A percentile compares a stretch with the other conserved stretches of the same genome.
Evolutionary conservation across 768 basidiomycete genomes (phyloP).

Genomic region (Suillus occidentalis): DNA sequence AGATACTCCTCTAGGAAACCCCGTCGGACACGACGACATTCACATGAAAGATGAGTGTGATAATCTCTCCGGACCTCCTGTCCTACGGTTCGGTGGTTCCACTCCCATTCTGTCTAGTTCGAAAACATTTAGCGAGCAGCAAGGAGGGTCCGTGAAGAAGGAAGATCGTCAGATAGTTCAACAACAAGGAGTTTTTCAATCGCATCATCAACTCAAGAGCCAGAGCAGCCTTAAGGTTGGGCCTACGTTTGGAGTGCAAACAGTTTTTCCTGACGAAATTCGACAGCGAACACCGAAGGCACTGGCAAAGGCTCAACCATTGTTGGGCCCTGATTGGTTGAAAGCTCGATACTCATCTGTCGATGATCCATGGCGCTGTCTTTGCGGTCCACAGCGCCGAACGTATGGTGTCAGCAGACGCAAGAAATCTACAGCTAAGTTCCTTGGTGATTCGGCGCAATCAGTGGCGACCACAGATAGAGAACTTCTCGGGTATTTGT

Average conservation of each 20-base stretch:
- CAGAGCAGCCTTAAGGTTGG: neutral
- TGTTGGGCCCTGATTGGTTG: constrained; percentile 1
- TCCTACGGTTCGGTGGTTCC: no score
- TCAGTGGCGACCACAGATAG: neutral
- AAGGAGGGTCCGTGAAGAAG: neutral
- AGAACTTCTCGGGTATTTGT: neutral
- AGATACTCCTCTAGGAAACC: neutral
- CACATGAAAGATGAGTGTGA: neutral
- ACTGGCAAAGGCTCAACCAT: neutral
- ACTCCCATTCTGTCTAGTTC: neutral
- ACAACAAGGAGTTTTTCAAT: constrained; percentile 20
- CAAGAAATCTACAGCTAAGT: neutral
- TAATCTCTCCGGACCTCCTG: neutral
- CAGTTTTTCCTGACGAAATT: neutral
- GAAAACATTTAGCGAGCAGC: neutral
- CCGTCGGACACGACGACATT: neutral
- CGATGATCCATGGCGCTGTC: neutral
- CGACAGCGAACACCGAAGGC: neutral
- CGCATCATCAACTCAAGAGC: constrained; percentile 2
- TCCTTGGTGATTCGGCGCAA: neutral
- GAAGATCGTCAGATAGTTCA: neutral
- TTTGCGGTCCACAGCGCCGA: neutral
- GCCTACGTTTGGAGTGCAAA: neutral
- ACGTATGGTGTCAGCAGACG: neutral
- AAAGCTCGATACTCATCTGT: constrained; percentile 1